Evolutionary conservation across 257 asterid genomes (phyloP).

Genomic region (Petrea volubilis): DNA sequence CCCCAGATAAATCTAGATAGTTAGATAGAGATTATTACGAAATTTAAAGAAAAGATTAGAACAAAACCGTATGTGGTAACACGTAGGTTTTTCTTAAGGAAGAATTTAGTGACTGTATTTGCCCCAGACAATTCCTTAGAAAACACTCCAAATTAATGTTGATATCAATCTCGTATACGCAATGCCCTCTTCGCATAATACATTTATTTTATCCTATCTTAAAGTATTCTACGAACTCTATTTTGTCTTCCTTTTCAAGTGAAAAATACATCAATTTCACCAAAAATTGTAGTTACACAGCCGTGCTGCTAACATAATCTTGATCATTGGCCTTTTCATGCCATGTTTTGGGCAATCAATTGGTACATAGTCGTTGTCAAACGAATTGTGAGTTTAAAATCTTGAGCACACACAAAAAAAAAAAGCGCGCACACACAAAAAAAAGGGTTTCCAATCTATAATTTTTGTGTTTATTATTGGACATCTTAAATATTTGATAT

Average conservation of each 20-base stretch:
- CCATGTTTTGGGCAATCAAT: conserved; percentile 16
- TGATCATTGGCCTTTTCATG: background rate
- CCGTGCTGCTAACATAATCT: background rate
- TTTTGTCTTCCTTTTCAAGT: background rate
- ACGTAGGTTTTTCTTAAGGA: conserved; percentile 17
- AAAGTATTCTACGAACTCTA: background rate
- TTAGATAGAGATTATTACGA: too few species aligned
- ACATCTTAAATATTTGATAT: too few species aligned
- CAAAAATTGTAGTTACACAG: background rate
- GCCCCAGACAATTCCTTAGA: conserved; percentile 12
- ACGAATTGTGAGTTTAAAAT: background rate
- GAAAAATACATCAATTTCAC: background rate
- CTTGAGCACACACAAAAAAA: too few species aligned
- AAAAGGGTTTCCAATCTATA: too few species aligned
- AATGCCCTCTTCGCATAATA: background rate
- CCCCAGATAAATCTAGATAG: background rate
- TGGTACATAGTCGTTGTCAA: conserved; percentile 21
- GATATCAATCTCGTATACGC: conserved; percentile 5
- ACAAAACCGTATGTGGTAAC: background rate
- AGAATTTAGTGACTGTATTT: conserved; percentile 16
- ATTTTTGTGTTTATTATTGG: too few species aligned
- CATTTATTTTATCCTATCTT: background rate
- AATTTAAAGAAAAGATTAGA: background rate
- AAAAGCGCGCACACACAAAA: too few species aligned
- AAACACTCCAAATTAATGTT: conserved; percentile 21